Base-by-base conservation (phyloP, 768 basidiomycete species). In the Collybia nuda region DNA sequence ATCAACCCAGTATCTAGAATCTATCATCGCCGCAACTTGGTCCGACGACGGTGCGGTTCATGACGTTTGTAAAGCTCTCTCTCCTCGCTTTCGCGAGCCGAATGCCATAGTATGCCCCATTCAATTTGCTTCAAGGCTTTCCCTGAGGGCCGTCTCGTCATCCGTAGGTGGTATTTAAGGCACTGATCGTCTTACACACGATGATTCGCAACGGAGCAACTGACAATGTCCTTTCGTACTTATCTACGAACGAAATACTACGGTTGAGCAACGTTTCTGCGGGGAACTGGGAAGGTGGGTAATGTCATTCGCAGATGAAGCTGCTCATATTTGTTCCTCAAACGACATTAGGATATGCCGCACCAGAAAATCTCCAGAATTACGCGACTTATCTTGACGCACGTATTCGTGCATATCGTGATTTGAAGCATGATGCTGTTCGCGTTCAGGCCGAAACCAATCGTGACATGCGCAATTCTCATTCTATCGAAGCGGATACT, bases 191-290 rank as follows among this genome's bases (percentile, higher is more conserved):
- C 3, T 75, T 98, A 6, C 97, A 99, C 66, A 92, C 86, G 26
- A 93, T 99, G 91, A 90, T 98, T 65, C 85, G 97, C 22, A 93
- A 91, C 54, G 97, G 97, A n/a, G 80, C 90, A 2, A 97, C 95
- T 5, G 94, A 98, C 74, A 92, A 94, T 63, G 82, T 98, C 11
- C 79, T 98, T 17, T 75, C 81, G 11, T 88, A 93, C 68, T 80
- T 98, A 35, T 86, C 91, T 5, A 80, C 85, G 28, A 79, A 84
- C 2, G 91, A 96, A 57, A 77, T 92, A n/a, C 72, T 98, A 28
- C 80, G 85, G 49, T 70, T 98, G 50, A 79, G 82, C 50, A 92
- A 93, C 57, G 86, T 98, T 8, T 81, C 82, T n/a, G 71, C 79
- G 3, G 88, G 82, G 28, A 88, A 76, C 46, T 96, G 92, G 92